phyloP scores from a whole-genome alignment of 2,329 filamentous ascomycete genomes.

The Botryotinia calthae region DNA sequence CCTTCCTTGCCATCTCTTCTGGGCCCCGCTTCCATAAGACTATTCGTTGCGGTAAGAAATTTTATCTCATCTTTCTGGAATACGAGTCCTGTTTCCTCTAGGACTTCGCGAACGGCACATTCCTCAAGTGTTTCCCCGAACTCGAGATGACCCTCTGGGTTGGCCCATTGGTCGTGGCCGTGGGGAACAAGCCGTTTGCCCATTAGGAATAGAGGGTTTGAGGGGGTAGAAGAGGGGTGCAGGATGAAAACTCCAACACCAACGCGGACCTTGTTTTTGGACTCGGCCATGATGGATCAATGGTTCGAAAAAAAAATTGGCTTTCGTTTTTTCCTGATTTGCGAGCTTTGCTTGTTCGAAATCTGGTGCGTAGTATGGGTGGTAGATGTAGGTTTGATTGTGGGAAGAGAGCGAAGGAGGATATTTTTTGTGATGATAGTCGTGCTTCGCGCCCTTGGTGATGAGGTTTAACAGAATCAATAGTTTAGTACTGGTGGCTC shows the following conservation, averaged over 20 bases:
- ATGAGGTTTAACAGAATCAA: not conserved
- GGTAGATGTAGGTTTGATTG: not conserved
- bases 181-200: not conserved
- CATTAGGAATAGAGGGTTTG: not conserved
- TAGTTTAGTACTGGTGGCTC: not conserved
- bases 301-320: fast-evolving
- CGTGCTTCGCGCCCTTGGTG: not conserved
- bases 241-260: not conserved
- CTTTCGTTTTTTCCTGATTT: not conserved
- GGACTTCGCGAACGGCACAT: not conserved
- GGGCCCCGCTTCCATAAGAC: not conserved
- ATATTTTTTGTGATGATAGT: not conserved
- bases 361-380: not conserved
- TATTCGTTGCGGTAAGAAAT: conserved; percentile 2
- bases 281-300: not conserved
- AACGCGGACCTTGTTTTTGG: not conserved
- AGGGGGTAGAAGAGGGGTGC: not conserved
- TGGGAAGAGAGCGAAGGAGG: not conserved
- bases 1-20: not conserved
- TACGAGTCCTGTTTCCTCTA: not conserved
- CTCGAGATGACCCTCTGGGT: not conserved
- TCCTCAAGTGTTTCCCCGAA: not conserved
- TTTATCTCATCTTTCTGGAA: not conserved
- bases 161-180: not conserved
- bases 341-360: no score